A percentile compares a stretch with the other conserved stretches of the same genome.
phyloP scores from a whole-genome alignment of 495 filamentous ascomycete species.

The Xylaria bambusicola region DNA sequence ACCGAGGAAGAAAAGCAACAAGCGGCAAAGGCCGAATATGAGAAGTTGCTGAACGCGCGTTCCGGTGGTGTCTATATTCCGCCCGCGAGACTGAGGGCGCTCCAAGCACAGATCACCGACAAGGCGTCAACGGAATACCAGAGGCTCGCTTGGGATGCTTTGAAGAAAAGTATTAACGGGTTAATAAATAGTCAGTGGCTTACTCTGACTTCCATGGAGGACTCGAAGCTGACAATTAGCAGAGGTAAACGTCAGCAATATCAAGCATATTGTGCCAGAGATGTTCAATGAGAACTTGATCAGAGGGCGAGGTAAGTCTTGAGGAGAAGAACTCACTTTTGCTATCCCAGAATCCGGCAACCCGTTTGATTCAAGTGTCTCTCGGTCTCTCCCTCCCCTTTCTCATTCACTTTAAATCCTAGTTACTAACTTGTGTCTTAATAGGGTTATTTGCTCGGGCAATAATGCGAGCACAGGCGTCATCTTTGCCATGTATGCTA shows the following conservation, averaged over 20 bases:
- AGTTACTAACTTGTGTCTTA: slow-evolving; percentile 1
- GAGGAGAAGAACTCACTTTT: too few relatives aligned
- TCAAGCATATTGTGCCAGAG: slow-evolving; percentile 95
- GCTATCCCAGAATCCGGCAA: too few relatives aligned
- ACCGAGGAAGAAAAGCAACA: slow-evolving; percentile 81
- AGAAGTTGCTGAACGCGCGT: slow-evolving; percentile 84
- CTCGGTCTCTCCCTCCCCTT: too few relatives aligned
- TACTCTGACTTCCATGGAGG: too few relatives aligned
- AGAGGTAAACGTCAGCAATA: slow-evolving; percentile 95
- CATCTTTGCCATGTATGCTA: slow-evolving; percentile 95
- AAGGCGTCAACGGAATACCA: slow-evolving; percentile 96
- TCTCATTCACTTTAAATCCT: too few relatives aligned
- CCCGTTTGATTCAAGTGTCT: not conserved
- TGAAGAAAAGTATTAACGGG: slow-evolving; percentile 99
- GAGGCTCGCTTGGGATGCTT: slow-evolving; percentile 97
- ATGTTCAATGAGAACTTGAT: slow-evolving; percentile 93
- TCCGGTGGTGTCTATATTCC: slow-evolving; percentile 96
- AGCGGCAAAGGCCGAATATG: slow-evolving; percentile 84
- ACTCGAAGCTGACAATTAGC: too few relatives aligned
- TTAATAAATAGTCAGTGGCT: slow-evolving; percentile 99
- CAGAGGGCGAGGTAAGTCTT: slow-evolving; percentile 60
- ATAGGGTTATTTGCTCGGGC: slow-evolving; percentile 85
- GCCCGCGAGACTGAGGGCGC: slow-evolving; percentile 82
- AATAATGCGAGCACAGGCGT: slow-evolving; percentile 96
- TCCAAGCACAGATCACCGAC: slow-evolving; percentile 96